These are phyloP conservation scores for Lumnitzera racemosa DNA, from an alignment of 345 rosid species.

Conservation along the genomic window DNA sequence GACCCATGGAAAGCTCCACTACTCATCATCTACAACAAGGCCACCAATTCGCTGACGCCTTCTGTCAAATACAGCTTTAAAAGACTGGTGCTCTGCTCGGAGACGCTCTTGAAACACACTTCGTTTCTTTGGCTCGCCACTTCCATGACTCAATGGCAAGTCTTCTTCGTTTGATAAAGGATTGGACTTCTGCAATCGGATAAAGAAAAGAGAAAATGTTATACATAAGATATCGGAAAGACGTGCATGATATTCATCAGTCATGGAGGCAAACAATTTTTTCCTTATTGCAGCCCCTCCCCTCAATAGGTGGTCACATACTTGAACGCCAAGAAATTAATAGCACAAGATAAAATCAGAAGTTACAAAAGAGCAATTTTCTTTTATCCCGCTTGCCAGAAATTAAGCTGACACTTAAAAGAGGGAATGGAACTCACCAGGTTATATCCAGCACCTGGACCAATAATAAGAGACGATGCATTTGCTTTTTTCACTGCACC, in stretches of 20 bases:
- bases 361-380: no score
- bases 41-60: constrained; percentile 49
- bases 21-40: constrained; percentile 43
- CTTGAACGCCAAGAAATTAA: no score
- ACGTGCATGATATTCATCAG: background rate
- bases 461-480: constrained; percentile 58
- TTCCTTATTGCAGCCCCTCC: background rate
- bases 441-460: constrained; percentile 92
- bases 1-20: background rate
- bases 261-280: background rate
- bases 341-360: no score
- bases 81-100: constrained; percentile 75
- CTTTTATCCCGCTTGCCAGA: no score
- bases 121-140: constrained; percentile 38
- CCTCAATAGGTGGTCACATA: no score
- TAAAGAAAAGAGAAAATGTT: background rate
- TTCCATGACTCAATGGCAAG: constrained; percentile 17
- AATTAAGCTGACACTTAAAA: no score
- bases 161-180: constrained; percentile 46
- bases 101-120: constrained; percentile 68
- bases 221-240: background rate
- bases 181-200: constrained; percentile 55
- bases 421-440: constrained; percentile 34
- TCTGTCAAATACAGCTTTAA: constrained; percentile 75
- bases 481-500: constrained; percentile 58